Percentiles rank a stretch among this genome's conserved stretches.
Conservation (phyloP, 306 rosid species). For the Vigna angularis region DNA sequence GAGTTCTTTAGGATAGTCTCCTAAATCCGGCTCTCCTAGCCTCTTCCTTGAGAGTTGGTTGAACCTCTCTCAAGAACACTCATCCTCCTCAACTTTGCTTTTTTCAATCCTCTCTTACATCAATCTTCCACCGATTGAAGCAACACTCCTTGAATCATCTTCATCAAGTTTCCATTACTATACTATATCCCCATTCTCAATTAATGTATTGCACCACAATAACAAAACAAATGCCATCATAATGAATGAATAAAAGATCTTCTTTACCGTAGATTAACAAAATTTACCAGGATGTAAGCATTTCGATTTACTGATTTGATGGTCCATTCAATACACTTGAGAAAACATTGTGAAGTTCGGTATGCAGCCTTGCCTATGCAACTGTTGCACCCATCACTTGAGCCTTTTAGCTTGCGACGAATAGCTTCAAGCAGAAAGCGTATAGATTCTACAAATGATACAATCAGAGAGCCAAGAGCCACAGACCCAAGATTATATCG, state of each 20-base stretch:
- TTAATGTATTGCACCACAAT: conserved; percentile 25
- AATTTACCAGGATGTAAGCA: conserved; percentile 92
- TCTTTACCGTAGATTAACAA: conserved; percentile 5
- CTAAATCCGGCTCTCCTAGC: too few species aligned
- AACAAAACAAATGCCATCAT: conserved; percentile 7
- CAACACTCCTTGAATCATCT: too few species aligned
- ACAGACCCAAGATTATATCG: conserved; percentile 91
- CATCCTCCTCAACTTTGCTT: too few species aligned
- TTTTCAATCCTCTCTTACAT: too few species aligned
- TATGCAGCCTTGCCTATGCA: conserved; percentile 71
- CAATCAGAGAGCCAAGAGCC: conserved; percentile 89
- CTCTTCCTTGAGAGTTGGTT: too few species aligned
- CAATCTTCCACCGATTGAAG: too few species aligned
- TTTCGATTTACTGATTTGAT: conserved; percentile 92
- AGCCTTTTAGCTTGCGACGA: conserved; percentile 82
- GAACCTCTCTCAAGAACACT: too few species aligned
- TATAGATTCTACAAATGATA: conserved; percentile 88
- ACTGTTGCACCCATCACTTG: conserved; percentile 60
- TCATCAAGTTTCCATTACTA: too few species aligned
- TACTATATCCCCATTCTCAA: background rate
- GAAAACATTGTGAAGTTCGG: conserved; percentile 66
- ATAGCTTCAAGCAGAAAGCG: conserved; percentile 90
- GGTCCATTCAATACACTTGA: conserved; percentile 84
- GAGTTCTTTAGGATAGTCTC: too few species aligned
- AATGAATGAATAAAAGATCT: conserved; percentile 25